phyloP scores from a whole-genome alignment of 495 filamentous ascomycete genomes.

The Hyphodiscus hymeniophilus region DNA sequence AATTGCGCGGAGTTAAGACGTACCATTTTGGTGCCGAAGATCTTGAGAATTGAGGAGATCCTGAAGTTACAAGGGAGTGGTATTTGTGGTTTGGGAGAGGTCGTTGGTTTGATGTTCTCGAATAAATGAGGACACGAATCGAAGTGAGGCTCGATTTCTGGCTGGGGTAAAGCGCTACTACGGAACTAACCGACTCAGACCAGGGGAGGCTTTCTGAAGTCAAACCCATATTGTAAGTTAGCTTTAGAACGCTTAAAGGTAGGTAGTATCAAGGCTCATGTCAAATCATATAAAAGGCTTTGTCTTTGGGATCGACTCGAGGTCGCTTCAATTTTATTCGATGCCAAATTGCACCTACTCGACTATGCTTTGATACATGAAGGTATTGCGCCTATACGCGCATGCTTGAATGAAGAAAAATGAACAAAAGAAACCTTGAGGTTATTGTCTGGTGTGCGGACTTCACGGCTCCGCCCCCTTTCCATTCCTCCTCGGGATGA shows the following conservation, averaged over 20 bases:
- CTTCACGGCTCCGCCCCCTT: neutral
- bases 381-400: conserved; percentile 10
- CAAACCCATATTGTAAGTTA: no score
- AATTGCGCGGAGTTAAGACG: neutral
- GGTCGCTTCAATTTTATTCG: no score
- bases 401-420: conserved; percentile 18
- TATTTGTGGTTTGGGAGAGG: neutral
- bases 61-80: neutral
- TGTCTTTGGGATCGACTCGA: no score
- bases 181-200: no score
- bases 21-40: neutral
- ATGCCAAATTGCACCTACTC: neutral
- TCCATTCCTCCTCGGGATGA: neutral
- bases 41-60: neutral
- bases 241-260: no score
- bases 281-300: no score
- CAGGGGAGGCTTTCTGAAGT: no score
- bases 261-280: no score
- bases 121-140: conserved; percentile 4
- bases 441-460: neutral
- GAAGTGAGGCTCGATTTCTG: neutral
- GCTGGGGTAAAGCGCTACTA: neutral
- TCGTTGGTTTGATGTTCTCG: neutral
- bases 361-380: conserved; percentile 20
- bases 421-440: conserved; percentile 20